A percentile compares a stretch with the other conserved stretches of the same genome.
Conservation (phyloP, 495 filamentous ascomycete species). For the Hypoxylon perforatum region DNA sequence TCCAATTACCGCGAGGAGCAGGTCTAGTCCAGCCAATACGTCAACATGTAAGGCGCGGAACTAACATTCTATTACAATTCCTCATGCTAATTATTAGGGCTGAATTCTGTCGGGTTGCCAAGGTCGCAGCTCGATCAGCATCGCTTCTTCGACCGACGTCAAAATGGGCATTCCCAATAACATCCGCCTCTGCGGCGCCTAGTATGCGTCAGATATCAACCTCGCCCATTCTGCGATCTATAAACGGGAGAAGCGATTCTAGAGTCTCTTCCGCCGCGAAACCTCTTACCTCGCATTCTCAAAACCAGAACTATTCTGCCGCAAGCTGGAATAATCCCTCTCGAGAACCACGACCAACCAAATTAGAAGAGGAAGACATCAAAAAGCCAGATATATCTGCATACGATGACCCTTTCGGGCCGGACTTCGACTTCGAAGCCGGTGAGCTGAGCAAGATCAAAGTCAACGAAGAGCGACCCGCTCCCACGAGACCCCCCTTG, state of each 20-base stretch:
- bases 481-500: slow-evolving; percentile 41
- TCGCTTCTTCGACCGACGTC: slow-evolving; percentile 27
- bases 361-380: slow-evolving; percentile 7
- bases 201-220: slow-evolving; percentile 26
- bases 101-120: slow-evolving; percentile 39
- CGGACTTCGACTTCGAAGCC: slow-evolving; percentile 32
- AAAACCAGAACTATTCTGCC: slow-evolving; percentile 18
- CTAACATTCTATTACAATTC: background rate
- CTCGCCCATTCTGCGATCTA: slow-evolving; percentile 9
- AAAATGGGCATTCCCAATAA: slow-evolving; percentile 25
- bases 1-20: background rate
- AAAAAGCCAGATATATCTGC: slow-evolving; percentile 27
- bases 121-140: slow-evolving; percentile 34
- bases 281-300: slow-evolving; percentile 7
- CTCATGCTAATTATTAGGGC: slow-evolving; percentile 31
- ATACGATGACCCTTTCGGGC: slow-evolving; percentile 20
- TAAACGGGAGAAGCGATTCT: background rate
- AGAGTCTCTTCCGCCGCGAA: background rate
- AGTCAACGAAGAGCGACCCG: slow-evolving; percentile 20
- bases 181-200: background rate
- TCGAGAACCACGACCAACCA: background rate
- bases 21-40: background rate
- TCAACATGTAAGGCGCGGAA: slow-evolving; percentile 20
- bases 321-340: slow-evolving; percentile 4
- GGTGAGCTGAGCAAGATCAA: slow-evolving; percentile 35